Evolutionary conservation across 371 early-diverging fungal species (phyloP), one percentile per base, ranked within the genome.

Genomic region (Mortierella sp.): DNA sequence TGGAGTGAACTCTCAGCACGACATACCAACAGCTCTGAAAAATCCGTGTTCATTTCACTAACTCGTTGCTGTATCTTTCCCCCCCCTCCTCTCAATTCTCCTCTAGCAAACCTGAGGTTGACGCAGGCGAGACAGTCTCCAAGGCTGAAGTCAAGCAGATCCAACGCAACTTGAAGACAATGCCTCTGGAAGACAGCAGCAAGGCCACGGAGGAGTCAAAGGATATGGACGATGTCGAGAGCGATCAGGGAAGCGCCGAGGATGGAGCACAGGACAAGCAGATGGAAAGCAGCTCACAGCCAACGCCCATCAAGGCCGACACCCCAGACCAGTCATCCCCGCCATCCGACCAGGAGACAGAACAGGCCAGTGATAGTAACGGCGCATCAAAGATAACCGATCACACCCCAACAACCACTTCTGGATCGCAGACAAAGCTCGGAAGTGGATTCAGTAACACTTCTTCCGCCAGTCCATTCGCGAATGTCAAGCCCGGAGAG

Each of bases 211-310:
- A 59, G 5, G 48, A 37, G 31, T 53, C 75, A 72, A 75, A 75
- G 57, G 86, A 85, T n/a, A 85, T 85, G 86, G 86, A 85, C 24
- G 84, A 84, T 44, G 86, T 78, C 26, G 81, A 85, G 69, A 85
- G 86, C 28, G 84, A 84, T 43, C 67, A 44, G 28, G 80, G 78
- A 44, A 85, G 82, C 79, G 61, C 50, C 19, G 84, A 59, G 19
- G 83, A 79, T 24, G 70, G 31, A 43, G 46, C 72, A 40, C 72
- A 75, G 53, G 82, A 82, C 61, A 74, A 74, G 53, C 44, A 34
- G 19, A 82, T 82, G 82, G 82, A 79, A 26, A 76, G 79, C 54
- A 75, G 67, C 54, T 51, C 82, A 72, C 71, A 70, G 24, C 80
- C 53, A 26, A 31, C 72, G 28, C 61, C 26, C 26, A 34, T 28